Evolutionary conservation across 768 basidiomycete genomes (phyloP).

Genomic region (Astraeus odoratus): DNA sequence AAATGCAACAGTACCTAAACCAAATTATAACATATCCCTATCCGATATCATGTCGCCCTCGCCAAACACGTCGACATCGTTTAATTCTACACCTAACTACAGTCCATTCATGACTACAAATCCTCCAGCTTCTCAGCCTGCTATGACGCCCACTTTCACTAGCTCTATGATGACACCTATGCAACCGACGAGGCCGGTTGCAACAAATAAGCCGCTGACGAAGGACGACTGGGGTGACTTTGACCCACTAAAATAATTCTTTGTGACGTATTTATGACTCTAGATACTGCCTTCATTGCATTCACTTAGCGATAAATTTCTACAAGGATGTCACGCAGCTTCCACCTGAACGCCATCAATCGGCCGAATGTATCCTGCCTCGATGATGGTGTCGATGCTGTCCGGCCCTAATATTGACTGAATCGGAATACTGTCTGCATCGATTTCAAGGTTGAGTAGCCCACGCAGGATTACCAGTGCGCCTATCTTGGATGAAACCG

Average conservation of each 20-base stretch:
- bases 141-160: slow-evolving; percentile 32
- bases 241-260: slow-evolving; percentile 46
- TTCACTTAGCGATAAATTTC: not conserved
- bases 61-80: slow-evolving; percentile 8
- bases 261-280: not conserved
- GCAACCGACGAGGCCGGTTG: slow-evolving; percentile 39
- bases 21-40: slow-evolving; percentile 55
- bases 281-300: not conserved
- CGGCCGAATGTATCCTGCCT: slow-evolving; percentile 41
- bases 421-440: slow-evolving; percentile 31
- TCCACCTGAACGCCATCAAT: slow-evolving; percentile 44
- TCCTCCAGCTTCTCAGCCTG: slow-evolving; percentile 16
- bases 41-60: slow-evolving; percentile 23
- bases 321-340: slow-evolving; percentile 8
- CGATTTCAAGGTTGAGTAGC: slow-evolving; percentile 43
- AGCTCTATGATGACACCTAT: slow-evolving; percentile 53
- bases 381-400: slow-evolving; percentile 46
- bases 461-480: slow-evolving; percentile 59
- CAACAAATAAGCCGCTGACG: slow-evolving; percentile 40
- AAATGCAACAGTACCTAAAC: slow-evolving; percentile 26
- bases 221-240: slow-evolving; percentile 79
- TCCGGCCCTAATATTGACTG: slow-evolving; percentile 22
- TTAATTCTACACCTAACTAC: slow-evolving; percentile 12
- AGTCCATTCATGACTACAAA: slow-evolving; percentile 11
- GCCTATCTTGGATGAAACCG: slow-evolving; percentile 71